Conservation (phyloP, 805 yeast genomes). For the Wickerhamomyces canadensis region DNA sequence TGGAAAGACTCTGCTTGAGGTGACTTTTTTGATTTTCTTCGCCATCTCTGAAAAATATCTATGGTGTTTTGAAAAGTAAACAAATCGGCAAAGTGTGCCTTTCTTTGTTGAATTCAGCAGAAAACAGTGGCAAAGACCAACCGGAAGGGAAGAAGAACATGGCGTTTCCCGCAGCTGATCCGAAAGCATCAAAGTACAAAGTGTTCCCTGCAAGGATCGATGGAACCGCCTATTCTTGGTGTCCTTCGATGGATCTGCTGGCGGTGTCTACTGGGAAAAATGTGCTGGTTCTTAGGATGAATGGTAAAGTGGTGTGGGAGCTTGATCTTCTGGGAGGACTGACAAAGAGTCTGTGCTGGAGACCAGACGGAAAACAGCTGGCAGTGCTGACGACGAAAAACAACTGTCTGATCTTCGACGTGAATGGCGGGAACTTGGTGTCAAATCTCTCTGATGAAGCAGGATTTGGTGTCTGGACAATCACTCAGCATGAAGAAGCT, state of each 20-base stretch:
- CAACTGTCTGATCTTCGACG: conserved; percentile 37
- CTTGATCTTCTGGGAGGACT: conserved; percentile 27
- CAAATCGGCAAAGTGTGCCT: too few species aligned
- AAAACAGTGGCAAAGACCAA: not conserved
- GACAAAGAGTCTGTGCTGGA: conserved; percentile 25
- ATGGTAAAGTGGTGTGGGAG: conserved; percentile 49
- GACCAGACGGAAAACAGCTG: conserved; percentile 35
- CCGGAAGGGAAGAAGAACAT: not conserved
- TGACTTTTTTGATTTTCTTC: not conserved
- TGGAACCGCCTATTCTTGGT: conserved; percentile 27
- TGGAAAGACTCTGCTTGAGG: too few species aligned
- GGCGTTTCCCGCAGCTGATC: not conserved
- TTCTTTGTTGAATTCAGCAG: too few species aligned
- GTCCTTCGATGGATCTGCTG: conserved; percentile 50
- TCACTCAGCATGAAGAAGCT: not conserved
- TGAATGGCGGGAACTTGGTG: conserved; percentile 39
- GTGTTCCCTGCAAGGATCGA: conserved; percentile 9
- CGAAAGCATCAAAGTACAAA: not conserved
- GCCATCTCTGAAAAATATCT: not conserved
- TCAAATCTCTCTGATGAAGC: conserved; percentile 11
- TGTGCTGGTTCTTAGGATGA: conserved; percentile 47
- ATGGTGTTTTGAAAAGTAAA: not conserved
- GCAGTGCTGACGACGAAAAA: conserved; percentile 42
- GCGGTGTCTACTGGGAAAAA: conserved; percentile 39
- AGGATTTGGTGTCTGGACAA: conserved; percentile 15